Conservation (phyloP, 164 flowering plant species). For the Magnolia kwangsiensis region DNA sequence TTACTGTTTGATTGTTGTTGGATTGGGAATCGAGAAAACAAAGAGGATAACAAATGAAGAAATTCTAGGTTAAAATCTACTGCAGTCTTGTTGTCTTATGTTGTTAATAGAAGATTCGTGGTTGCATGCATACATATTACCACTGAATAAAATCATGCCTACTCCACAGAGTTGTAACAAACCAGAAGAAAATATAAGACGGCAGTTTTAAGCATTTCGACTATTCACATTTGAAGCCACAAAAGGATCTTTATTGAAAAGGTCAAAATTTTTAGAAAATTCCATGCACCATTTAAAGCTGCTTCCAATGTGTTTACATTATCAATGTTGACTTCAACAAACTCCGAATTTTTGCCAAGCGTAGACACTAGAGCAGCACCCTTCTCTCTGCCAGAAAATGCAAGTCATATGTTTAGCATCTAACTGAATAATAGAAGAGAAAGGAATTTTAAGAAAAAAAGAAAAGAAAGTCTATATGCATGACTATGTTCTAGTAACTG, state of each 20-base stretch:
- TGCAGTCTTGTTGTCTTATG: too few relatives aligned
- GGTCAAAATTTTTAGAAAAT: conserved; percentile 3
- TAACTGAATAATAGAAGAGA: background rate
- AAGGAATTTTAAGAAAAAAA: background rate
- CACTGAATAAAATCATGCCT: background rate
- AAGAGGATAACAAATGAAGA: too few relatives aligned
- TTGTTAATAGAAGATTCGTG: background rate
- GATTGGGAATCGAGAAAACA: too few relatives aligned
- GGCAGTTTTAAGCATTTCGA: background rate
- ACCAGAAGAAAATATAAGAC: background rate
- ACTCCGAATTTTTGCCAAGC: conserved; percentile 63
- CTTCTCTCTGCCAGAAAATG: conserved; percentile 52
- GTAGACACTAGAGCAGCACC: conserved; percentile 65
- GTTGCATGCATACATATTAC: background rate
- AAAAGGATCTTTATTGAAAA: conserved; percentile 6
- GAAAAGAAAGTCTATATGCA: background rate
- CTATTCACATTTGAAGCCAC: background rate
- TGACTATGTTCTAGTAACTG: background rate
- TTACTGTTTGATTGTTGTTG: too few relatives aligned
- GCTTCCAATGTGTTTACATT: conserved; percentile 46
- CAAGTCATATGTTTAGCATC: background rate
- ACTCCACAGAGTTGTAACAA: background rate
- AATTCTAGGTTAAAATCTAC: too few relatives aligned
- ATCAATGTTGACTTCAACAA: conserved; percentile 62
- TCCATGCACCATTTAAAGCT: conserved; percentile 51